These are phyloP conservation scores for Auricularia sp. DNA, from an alignment of 768 basidiomycete species.

Conservation along the genomic window DNA sequence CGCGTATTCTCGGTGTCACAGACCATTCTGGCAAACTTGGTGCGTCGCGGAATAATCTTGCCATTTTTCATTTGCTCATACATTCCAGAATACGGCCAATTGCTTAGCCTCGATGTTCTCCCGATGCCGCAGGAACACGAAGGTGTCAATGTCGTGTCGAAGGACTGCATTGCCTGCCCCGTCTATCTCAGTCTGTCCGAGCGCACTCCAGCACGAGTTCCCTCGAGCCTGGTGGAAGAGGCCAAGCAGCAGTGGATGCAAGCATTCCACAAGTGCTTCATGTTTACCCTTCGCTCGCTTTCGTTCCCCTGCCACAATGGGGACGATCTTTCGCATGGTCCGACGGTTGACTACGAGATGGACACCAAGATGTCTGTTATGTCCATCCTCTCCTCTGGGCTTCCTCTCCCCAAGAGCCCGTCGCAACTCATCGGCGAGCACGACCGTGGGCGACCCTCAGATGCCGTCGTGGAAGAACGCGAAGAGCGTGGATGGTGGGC, in stretches of 20 bases:
- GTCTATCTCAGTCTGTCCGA: constrained; percentile 26
- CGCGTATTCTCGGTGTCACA: constrained; percentile 37
- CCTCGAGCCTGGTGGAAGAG: constrained; percentile 18
- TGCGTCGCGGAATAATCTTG: neutral
- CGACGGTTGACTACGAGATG: constrained; percentile 17
- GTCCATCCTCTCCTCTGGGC: constrained; percentile 32
- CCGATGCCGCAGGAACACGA: constrained; percentile 30
- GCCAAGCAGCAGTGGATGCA: constrained; percentile 33
- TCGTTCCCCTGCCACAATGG: constrained; percentile 28
- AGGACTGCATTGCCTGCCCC: constrained; percentile 22
- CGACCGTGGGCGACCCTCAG: constrained; percentile 18
- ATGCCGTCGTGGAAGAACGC: constrained; percentile 36
- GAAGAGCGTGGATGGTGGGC: constrained; percentile 73
- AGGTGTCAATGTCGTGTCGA: constrained; percentile 21
- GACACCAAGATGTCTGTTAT: constrained; percentile 26
- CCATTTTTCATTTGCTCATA: neutral
- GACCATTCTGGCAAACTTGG: constrained; percentile 25
- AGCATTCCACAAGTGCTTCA: constrained; percentile 44
- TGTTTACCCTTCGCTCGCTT: constrained; percentile 35
- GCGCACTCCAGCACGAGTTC: constrained; percentile 14
- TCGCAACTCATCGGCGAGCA: constrained; percentile 42
- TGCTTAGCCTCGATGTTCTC: constrained; percentile 40
- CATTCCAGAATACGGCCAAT: constrained; percentile 15
- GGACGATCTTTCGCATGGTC: constrained; percentile 18
- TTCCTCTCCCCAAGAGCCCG: constrained; percentile 64